Conservation (phyloP, 768 basidiomycete species). For the Thelephora ganbajun region DNA sequence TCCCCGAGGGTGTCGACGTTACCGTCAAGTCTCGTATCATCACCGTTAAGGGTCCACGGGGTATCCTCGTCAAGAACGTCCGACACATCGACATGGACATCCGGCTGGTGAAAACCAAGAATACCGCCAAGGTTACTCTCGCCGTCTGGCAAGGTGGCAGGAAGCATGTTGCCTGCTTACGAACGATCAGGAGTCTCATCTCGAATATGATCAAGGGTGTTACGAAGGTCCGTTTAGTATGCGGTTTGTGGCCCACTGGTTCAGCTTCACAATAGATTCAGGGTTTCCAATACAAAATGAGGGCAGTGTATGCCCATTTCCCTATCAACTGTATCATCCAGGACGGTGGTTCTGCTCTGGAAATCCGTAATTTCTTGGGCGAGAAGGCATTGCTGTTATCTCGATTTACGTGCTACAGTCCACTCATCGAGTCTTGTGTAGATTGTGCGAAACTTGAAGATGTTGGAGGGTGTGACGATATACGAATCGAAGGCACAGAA, state of each 20-base stretch:
- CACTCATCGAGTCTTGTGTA: constrained; percentile 15
- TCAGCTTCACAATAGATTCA: constrained; percentile 15
- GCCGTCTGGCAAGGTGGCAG: constrained; percentile 97
- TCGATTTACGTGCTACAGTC: background rate
- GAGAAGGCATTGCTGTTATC: constrained; percentile 52
- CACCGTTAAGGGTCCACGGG: constrained; percentile 85
- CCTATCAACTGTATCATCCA: constrained; percentile 98
- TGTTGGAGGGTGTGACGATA: constrained; percentile 81
- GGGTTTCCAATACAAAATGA: constrained; percentile 99
- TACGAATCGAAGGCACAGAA: constrained; percentile 84
- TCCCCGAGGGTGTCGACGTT: constrained; percentile 78
- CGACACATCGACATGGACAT: constrained; percentile 94
- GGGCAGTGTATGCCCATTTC: constrained; percentile 98
- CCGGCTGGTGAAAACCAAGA: constrained; percentile 65
- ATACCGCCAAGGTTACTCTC: constrained; percentile 62
- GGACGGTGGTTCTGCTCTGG: constrained; percentile 52
- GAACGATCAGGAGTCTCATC: constrained; percentile 90
- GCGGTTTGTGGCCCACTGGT: background rate
- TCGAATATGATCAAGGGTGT: constrained; percentile 97
- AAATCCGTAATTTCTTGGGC: constrained; percentile 92
- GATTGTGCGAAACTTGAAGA: constrained; percentile 84
- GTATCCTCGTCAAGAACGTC: constrained; percentile 82
- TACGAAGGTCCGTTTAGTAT: constrained; percentile 52
- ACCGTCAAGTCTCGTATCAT: constrained; percentile 85
- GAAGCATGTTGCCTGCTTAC: constrained; percentile 96